Percentiles rank a stretch among this genome's conserved stretches.
Conservation (phyloP, 78 protist genomes). For the Bigelowiella natans region DNA sequence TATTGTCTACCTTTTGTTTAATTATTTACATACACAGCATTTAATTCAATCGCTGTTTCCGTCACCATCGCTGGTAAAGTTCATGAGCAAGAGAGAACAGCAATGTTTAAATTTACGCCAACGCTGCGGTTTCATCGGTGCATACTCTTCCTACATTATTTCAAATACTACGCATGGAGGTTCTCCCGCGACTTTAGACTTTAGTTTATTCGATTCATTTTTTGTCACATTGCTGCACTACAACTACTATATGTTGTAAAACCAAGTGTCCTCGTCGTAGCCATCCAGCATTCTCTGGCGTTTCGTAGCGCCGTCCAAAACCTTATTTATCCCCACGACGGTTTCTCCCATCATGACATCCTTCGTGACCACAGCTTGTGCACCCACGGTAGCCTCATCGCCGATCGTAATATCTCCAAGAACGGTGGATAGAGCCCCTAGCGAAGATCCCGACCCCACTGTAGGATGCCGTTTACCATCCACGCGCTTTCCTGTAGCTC, state of each 20-base stretch:
- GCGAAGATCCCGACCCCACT: neutral
- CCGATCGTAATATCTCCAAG: neutral
- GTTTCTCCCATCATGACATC: neutral
- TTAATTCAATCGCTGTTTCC: too few relatives aligned
- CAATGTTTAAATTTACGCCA: too few relatives aligned
- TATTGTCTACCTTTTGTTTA: too few relatives aligned
- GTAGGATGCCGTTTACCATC: neutral
- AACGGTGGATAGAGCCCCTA: neutral
- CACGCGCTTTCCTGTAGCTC: conserved; percentile 23
- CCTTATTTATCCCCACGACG: neutral
- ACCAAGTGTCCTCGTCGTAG: neutral
- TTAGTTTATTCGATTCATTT: too few relatives aligned
- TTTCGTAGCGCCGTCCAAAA: neutral
- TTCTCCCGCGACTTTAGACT: too few relatives aligned
- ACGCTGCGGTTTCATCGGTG: too few relatives aligned
- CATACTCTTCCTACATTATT: too few relatives aligned
- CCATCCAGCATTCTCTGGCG: neutral
- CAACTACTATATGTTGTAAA: neutral
- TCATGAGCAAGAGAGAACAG: too few relatives aligned
- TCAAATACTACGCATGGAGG: too few relatives aligned
- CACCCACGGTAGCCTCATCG: neutral
- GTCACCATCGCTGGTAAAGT: too few relatives aligned
- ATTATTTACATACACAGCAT: too few relatives aligned
- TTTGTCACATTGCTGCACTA: too few relatives aligned
- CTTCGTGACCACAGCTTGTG: neutral